Percentiles rank a stretch among this genome's conserved stretches.
Evolutionary conservation across 208 protist species (phyloP).

Genomic region (Leishmania arabica): DNA sequence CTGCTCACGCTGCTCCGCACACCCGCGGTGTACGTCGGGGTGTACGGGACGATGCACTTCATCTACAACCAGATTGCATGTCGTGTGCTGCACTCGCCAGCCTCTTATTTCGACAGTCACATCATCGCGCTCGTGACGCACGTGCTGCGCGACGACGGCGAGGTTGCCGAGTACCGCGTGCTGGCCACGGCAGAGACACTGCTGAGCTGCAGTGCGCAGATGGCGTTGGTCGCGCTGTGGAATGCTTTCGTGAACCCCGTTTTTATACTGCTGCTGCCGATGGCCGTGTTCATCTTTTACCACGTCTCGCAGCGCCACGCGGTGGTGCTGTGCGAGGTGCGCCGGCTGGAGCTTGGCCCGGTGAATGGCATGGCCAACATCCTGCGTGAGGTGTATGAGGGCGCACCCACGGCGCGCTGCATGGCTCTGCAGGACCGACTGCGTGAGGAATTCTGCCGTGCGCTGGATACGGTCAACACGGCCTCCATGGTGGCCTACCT

Average conservation of each 20-base stretch:
- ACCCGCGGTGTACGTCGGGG: slow-evolving; percentile 36
- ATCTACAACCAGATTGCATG: slow-evolving; percentile 49
- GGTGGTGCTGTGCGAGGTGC: slow-evolving; percentile 53
- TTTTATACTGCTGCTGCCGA: slow-evolving; percentile 59
- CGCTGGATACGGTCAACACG: slow-evolving; percentile 66
- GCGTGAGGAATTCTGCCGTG: slow-evolving; percentile 70
- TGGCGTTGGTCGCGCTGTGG: slow-evolving; percentile 46
- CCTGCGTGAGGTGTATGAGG: slow-evolving; percentile 56
- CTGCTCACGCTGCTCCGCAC: slow-evolving; percentile 40
- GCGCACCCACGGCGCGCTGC: slow-evolving; percentile 57
- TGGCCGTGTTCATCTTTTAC: slow-evolving; percentile 45
- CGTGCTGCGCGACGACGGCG: slow-evolving; percentile 55
- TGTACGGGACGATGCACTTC: slow-evolving; percentile 42
- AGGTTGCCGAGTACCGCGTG: slow-evolving; percentile 42
- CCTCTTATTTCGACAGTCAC: slow-evolving; percentile 55
- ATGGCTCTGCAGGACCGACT: slow-evolving; percentile 58
- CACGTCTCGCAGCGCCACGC: slow-evolving; percentile 49
- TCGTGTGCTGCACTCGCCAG: slow-evolving; percentile 48
- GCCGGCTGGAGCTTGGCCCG: slow-evolving; percentile 54
- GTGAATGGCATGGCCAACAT: slow-evolving; percentile 49
- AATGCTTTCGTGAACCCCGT: slow-evolving; percentile 53
- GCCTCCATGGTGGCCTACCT: slow-evolving; percentile 57
- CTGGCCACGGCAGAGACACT: slow-evolving; percentile 47
- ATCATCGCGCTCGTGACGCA: slow-evolving; percentile 40
- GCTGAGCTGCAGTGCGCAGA: slow-evolving; percentile 42